Evolutionary conservation across 1,284 basidiomycete genomes (phyloP).

Genomic region (Cryptococcus wingfieldii): DNA sequence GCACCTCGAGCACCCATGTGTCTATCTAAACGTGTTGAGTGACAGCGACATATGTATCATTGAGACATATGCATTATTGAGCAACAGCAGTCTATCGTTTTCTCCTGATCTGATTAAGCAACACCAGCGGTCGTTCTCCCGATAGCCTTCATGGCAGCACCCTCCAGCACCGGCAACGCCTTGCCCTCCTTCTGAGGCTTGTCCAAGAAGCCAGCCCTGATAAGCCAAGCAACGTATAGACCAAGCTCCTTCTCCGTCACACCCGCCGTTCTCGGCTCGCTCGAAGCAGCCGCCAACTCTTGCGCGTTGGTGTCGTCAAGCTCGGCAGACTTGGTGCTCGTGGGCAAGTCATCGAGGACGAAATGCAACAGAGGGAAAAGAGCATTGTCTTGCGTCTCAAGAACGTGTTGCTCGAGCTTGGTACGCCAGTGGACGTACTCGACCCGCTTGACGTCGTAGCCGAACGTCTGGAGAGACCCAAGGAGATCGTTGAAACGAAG

Average conservation of each 20-base stretch:
- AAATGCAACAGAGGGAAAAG: slow-evolving; percentile 96
- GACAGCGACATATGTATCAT: too few species aligned
- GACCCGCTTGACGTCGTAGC: slow-evolving; percentile 70
- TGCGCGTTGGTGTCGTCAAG: slow-evolving; percentile 82
- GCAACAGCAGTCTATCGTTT: background rate
- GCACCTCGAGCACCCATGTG: too few species aligned
- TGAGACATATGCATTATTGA: too few species aligned
- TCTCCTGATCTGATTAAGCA: slow-evolving; percentile 1
- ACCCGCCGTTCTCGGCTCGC: slow-evolving; percentile 57
- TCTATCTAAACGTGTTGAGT: too few species aligned
- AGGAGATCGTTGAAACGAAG: slow-evolving; percentile 90
- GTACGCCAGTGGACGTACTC: slow-evolving; percentile 93
- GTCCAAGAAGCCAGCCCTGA: slow-evolving; percentile 80
- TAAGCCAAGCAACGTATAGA: slow-evolving; percentile 89
- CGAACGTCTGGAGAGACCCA: slow-evolving; percentile 68
- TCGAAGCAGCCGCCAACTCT: slow-evolving; percentile 58
- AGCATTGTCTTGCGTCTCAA: slow-evolving; percentile 90
- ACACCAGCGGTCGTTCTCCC: slow-evolving; percentile 46
- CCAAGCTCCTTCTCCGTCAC: slow-evolving; percentile 77
- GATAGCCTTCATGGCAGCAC: slow-evolving; percentile 45
- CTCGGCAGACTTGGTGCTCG: slow-evolving; percentile 89
- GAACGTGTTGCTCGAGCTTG: slow-evolving; percentile 88
- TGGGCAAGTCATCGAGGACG: slow-evolving; percentile 93
- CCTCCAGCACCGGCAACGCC: slow-evolving; percentile 43
- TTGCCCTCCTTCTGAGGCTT: slow-evolving; percentile 51